phyloP scores from a whole-genome alignment of 2,329 filamentous ascomycete species.

The Botryotinia convoluta region DNA sequence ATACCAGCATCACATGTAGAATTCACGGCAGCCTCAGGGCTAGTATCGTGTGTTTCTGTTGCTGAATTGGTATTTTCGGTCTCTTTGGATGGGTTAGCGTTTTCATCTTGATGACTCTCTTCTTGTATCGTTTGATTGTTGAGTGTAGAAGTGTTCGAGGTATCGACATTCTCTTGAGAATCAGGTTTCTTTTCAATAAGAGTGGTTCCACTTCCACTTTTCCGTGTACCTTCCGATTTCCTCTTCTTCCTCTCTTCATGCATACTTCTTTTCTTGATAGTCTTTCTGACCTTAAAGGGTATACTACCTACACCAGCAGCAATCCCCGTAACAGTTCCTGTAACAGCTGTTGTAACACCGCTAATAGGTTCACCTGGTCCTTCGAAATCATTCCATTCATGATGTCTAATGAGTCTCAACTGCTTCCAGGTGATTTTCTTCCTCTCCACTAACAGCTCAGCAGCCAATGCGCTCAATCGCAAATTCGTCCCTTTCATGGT shows the following conservation, averaged over 20 bases:
- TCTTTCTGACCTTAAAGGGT: slow-evolving; percentile 59
- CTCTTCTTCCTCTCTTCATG: slow-evolving; percentile 43
- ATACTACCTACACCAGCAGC: slow-evolving; percentile 63
- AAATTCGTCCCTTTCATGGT: slow-evolving; percentile 59
- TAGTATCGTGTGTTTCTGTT: not conserved
- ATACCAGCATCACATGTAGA: not conserved
- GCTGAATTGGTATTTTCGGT: too few species aligned
- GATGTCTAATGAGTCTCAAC: slow-evolving; percentile 61
- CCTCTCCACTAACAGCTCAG: slow-evolving; percentile 60
- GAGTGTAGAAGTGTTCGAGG: not conserved
- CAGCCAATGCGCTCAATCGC: slow-evolving; percentile 61
- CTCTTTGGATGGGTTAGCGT: too few species aligned
- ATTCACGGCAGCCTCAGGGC: not conserved
- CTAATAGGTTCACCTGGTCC: slow-evolving; percentile 72
- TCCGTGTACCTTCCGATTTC: slow-evolving; percentile 26
- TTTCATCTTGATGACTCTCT: not conserved
- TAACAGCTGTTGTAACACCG: slow-evolving; percentile 60
- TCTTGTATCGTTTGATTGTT: slow-evolving; percentile 16
- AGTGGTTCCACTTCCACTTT: slow-evolving; percentile 18
- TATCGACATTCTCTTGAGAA: slow-evolving; percentile 1
- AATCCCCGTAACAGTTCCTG: slow-evolving; percentile 56
- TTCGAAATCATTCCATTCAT: slow-evolving; percentile 75
- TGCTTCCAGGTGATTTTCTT: slow-evolving; percentile 63
- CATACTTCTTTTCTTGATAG: slow-evolving; percentile 52
- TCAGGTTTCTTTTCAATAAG: slow-evolving; percentile 8